phyloP scores from a whole-genome alignment of 176 grass and related monocot genomes.

The Oryza meyeriana region DNA sequence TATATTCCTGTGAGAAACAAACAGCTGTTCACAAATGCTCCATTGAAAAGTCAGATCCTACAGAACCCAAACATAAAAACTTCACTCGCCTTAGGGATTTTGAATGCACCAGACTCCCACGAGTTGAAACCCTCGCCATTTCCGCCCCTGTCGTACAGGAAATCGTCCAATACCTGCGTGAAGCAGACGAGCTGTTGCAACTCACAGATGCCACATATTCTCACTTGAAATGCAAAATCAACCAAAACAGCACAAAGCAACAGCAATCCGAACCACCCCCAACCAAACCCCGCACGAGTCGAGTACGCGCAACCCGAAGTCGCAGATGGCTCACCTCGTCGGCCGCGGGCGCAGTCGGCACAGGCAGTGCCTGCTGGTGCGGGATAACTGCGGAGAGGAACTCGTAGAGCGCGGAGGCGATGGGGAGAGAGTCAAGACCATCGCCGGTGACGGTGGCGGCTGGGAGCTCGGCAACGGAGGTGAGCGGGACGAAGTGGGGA shows the following conservation, averaged over 20 bases:
- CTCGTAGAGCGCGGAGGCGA: conserved; percentile 46
- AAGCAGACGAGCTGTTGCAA: not conserved
- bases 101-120: not conserved
- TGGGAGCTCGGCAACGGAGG: conserved; percentile 28
- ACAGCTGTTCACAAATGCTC: conserved; percentile 10
- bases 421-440: conserved; percentile 43
- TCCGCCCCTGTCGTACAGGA: conserved; percentile 19
- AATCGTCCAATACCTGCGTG: conserved; percentile 30
- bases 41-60: not conserved
- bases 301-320: not conserved
- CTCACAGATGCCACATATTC: not conserved
- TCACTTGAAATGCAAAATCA: not conserved
- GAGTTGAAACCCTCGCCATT: conserved; percentile 24
- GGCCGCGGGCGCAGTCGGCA: conserved; percentile 12
- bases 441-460: conserved; percentile 3
- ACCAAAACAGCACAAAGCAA: not conserved
- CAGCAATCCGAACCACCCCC: not conserved
- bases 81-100: conserved; percentile 28
- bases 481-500: conserved; percentile 20
- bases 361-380: conserved; percentile 35
- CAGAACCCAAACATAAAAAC: not conserved
- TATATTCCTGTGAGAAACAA: conserved; percentile 36
- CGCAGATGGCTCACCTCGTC: conserved; percentile 30
- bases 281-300: not conserved
- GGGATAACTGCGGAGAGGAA: conserved; percentile 56